A percentile compares a stretch with the other conserved stretches of the same genome.
These are phyloP conservation scores for Globisporangium paddicum DNA, from an alignment of 352 stramenopile species.

Conservation along the genomic window DNA sequence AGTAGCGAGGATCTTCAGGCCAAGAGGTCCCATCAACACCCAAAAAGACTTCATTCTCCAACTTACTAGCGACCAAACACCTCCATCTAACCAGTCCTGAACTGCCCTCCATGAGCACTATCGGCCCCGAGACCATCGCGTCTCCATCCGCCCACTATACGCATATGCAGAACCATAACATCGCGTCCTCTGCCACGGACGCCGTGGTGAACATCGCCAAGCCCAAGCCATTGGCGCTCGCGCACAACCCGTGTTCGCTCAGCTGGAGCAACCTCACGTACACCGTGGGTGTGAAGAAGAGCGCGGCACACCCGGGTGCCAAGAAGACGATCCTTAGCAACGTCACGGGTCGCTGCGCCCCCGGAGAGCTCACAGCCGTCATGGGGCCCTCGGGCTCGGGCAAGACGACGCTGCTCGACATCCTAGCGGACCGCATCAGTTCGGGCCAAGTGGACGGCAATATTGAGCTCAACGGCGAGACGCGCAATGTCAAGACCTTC, in stretches of 20 bases:
- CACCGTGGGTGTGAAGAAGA: constrained; percentile 36
- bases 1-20: no score
- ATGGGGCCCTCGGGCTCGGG: constrained; percentile 48
- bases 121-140: no score
- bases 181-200: no score
- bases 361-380: constrained; percentile 62
- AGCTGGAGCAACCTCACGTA: constrained; percentile 70
- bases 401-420: constrained; percentile 63
- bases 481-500: constrained; percentile 31
- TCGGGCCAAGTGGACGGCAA: constrained; percentile 33
- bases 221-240: no score
- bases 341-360: constrained; percentile 46
- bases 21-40: no score
- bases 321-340: constrained; percentile 40
- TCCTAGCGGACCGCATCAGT: constrained; percentile 45
- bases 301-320: constrained; percentile 9
- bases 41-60: no score
- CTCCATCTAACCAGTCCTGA: no score
- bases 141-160: no score
- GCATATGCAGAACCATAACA: no score
- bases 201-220: no score
- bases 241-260: constrained; percentile 44
- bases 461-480: constrained; percentile 45
- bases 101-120: no score
- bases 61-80: no score